phyloP scores from a whole-genome alignment of 2,329 filamentous ascomycete species.

The Colletotrichum magnum region DNA sequence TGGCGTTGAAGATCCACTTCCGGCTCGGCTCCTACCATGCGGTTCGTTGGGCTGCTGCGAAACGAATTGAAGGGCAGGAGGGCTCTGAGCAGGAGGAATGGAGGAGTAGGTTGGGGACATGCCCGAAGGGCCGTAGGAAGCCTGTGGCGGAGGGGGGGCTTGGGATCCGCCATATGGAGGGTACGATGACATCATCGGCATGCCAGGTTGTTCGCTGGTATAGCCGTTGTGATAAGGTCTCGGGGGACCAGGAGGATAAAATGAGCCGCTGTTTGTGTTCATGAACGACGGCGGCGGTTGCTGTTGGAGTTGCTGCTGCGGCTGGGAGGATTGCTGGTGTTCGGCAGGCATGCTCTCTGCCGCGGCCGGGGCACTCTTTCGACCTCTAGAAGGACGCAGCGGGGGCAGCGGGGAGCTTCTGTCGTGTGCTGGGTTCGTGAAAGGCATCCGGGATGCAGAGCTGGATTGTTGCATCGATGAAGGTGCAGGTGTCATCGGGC shows the following conservation, averaged over 20 bases:
- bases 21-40: conserved; percentile 35
- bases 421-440: conserved; percentile 39
- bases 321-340: conserved; percentile 29
- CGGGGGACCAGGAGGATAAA: conserved; percentile 37
- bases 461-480: conserved; percentile 30
- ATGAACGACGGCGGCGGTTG: conserved; percentile 34
- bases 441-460: conserved; percentile 39
- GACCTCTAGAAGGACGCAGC: conserved; percentile 36
- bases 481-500: conserved; percentile 27
- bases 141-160: conserved; percentile 21
- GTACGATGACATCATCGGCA: conserved; percentile 34
- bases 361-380: conserved; percentile 29
- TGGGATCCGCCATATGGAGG: conserved; percentile 26
- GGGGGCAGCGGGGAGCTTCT: conserved; percentile 40
- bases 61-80: conserved; percentile 38
- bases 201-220: conserved; percentile 33
- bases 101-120: conserved; percentile 38
- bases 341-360: conserved; percentile 25
- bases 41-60: conserved; percentile 34
- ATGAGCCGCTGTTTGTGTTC: conserved; percentile 36
- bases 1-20: conserved; percentile 41
- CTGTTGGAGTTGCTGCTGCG: conserved; percentile 34
- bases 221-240: conserved; percentile 39
- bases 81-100: conserved; percentile 39
- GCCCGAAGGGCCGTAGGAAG: conserved; percentile 27